phyloP scores from a whole-genome alignment of 2,329 filamentous ascomycete genomes.

The Leptographium lundbergii region DNA sequence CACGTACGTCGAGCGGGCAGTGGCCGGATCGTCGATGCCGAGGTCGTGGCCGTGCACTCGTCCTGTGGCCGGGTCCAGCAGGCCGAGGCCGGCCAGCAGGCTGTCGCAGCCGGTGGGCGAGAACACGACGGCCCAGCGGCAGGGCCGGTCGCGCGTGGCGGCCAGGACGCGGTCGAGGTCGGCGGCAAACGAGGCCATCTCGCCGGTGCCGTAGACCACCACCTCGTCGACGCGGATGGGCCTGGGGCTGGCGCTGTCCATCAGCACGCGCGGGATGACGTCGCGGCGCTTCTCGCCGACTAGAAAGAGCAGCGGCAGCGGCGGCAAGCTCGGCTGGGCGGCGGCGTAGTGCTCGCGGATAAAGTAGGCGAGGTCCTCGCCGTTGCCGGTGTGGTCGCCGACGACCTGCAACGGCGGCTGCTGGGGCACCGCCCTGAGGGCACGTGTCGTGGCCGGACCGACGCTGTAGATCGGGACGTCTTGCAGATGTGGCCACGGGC shows the following conservation, averaged over 20 bases:
- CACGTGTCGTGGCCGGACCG: slow-evolving; percentile 67
- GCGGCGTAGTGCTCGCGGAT: slow-evolving; percentile 65
- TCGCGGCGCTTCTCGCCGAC: slow-evolving; percentile 85
- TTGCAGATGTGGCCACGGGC: slow-evolving; percentile 38
- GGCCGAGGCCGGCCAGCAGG: slow-evolving; percentile 40
- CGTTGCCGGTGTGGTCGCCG: slow-evolving; percentile 74
- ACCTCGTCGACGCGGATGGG: slow-evolving; percentile 63
- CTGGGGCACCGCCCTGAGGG: slow-evolving; percentile 45
- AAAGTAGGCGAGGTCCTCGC: slow-evolving; percentile 62
- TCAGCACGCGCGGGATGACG: slow-evolving; percentile 73
- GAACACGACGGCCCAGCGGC: slow-evolving; percentile 66
- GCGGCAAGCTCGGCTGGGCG: slow-evolving; percentile 24
- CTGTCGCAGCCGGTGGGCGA: slow-evolving; percentile 53
- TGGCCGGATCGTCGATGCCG: neutral
- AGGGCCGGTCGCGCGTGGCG: slow-evolving; percentile 24
- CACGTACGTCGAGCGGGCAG: slow-evolving; percentile 40
- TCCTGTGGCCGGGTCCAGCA: slow-evolving; percentile 34
- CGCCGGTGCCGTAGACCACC: slow-evolving; percentile 75
- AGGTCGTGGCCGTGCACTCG: slow-evolving; percentile 4
- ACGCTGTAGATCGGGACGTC: slow-evolving; percentile 61
- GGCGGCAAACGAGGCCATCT: slow-evolving; percentile 63
- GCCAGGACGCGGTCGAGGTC: slow-evolving; percentile 46
- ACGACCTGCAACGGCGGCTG: slow-evolving; percentile 47
- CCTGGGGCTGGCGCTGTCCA: slow-evolving; percentile 24
- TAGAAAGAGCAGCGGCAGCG: slow-evolving; percentile 64